These are phyloP conservation scores for Trichophyton mentagrophytes DNA, from an alignment of 2,329 filamentous ascomycete species.

Conservation along the genomic window DNA sequence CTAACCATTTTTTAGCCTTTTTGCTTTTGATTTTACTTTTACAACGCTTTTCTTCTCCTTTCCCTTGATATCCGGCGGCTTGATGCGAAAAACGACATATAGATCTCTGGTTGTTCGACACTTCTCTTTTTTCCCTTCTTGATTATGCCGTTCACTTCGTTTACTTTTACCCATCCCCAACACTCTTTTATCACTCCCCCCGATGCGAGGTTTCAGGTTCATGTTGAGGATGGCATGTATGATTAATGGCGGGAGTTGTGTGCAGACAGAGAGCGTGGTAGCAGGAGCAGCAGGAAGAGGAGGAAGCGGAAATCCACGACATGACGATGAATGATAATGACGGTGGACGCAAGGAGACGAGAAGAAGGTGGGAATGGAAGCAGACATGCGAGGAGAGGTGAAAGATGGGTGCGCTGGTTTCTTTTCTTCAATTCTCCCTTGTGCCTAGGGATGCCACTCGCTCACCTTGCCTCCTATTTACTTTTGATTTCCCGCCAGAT, in stretches of 20 bases:
- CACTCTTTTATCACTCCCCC: not conserved
- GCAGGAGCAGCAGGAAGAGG: not conserved
- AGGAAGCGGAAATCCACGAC: not conserved
- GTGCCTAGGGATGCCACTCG: not conserved
- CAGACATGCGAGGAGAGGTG: not conserved
- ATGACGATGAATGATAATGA: conserved; percentile 3
- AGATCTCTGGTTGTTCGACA: not conserved
- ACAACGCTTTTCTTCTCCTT: not conserved
- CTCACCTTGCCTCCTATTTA: not conserved
- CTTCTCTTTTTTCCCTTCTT: not conserved
- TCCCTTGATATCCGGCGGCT: not conserved
- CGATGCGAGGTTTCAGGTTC: not conserved
- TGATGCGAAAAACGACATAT: conserved; percentile 3
- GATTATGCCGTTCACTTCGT: not conserved
- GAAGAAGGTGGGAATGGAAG: not conserved
- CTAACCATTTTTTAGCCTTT: not conserved
- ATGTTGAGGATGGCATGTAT: conserved; percentile 3
- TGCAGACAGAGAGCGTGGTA: not conserved
- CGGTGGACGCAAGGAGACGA: not conserved
- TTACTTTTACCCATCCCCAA: not conserved
- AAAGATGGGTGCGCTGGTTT: not conserved
- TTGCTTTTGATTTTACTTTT: not conserved
- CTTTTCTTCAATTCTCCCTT: not conserved
- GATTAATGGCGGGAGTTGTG: conserved; percentile 1
- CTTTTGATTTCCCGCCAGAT: not conserved